Evolutionary conservation across 1,139 yeast genomes (phyloP), one percentile per base, ranked within the genome.

Genomic region (Scheffersomyces insectosa): DNA sequence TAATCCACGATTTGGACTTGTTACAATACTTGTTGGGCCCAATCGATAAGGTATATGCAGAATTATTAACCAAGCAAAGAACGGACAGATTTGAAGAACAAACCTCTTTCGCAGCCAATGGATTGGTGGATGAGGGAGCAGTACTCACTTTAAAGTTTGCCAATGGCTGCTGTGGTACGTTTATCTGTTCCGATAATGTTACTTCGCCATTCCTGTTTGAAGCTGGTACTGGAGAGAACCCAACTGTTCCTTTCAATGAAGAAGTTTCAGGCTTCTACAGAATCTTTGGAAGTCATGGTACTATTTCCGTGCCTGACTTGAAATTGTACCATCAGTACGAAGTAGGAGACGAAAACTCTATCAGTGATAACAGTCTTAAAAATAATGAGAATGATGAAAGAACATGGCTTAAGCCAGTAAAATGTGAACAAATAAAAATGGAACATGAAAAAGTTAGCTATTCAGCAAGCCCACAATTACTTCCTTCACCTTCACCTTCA

Each of bases 151-250:
- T 72, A 8, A 57, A 63, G 20, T 72, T 72, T 48, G 66, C 63
- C 29, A 63, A 57, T 47, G 77, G 77, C 3, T 59, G 66, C 37
- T 61, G 70, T 37, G 77, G 77, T 1, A 70, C 76, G 2, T 72
- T 72, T 47, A 54, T 72, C 33, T 71, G 76, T 47, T 60, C 72
- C 8, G 77, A 72, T 48, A 71, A 70, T 47, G 73, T 69, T 12
- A 62, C 68, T 2, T 68, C 74, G 1, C 76, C 76, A 7, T 71
- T 68, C 44, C 68, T 65, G 55, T 71, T 71, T 46, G 77, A 72
- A 52, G 57, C 60, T 4, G 72, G 72, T 4, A 72, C 77, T 0
- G 77, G 77, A 11, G 77, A 72, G 51, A 72, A 72, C 46, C 77
- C 77, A 3, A 63, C 63, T 25, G 59, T 71, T 28, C 77, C 77